Conservation (phyloP, 192 early-diverging fungal genomes). For the Backusella australiensis region DNA sequence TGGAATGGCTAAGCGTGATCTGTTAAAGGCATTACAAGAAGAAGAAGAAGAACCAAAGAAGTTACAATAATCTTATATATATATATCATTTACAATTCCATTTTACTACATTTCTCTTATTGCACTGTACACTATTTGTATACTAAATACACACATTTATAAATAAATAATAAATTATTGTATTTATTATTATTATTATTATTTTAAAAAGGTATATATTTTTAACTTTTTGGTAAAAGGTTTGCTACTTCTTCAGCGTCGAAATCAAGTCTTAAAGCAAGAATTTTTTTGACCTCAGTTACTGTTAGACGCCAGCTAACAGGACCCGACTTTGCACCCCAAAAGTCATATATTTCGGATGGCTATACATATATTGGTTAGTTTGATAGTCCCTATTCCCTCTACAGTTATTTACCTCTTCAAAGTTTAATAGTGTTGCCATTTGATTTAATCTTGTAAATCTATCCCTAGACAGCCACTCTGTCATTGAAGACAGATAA, state of each 20-base stretch:
- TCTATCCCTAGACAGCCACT: conserved; percentile 65
- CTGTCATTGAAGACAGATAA: conserved; percentile 60
- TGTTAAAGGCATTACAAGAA: conserved; percentile 6
- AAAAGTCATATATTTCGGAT: conserved; percentile 70
- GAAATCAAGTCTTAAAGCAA: conserved; percentile 67
- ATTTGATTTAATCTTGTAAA: conserved; percentile 85
- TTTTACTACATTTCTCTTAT: background rate
- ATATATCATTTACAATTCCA: background rate
- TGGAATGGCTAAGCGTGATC: conserved; percentile 20
- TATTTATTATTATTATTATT: no score
- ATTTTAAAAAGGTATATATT: background rate
- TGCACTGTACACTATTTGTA: background rate
- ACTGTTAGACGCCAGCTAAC: conserved; percentile 72
- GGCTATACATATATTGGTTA: conserved; percentile 26
- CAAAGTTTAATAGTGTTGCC: conserved; percentile 78
- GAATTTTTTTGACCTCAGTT: conserved; percentile 62
- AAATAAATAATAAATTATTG: no score
- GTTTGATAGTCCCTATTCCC: background rate
- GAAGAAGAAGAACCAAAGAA: conserved; percentile 11
- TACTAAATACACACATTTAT: no score
- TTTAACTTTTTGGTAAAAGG: conserved; percentile 30
- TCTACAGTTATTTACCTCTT: conserved; percentile 45
- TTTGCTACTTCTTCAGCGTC: conserved; percentile 52
- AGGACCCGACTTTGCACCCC: conserved; percentile 60
- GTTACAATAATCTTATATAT: background rate